These are phyloP conservation scores for Monosporascus sp. DNA, from an alignment of 2,329 filamentous ascomycete genomes.

Conservation along the genomic window DNA sequence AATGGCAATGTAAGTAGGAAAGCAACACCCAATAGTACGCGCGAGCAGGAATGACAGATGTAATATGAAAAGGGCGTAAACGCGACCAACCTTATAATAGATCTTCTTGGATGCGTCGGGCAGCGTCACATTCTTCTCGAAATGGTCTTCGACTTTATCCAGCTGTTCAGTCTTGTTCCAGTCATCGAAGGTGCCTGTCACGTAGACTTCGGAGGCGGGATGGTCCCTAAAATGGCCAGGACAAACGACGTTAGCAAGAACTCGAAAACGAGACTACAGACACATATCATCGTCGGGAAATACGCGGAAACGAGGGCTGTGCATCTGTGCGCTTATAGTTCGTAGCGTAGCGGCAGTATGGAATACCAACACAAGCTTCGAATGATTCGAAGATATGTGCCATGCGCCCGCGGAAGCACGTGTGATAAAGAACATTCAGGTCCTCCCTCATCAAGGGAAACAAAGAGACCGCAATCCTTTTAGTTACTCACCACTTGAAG, in stretches of 20 bases:
- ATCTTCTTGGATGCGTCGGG: constrained; percentile 65
- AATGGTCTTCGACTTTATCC: constrained; percentile 65
- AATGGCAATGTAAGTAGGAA: background rate
- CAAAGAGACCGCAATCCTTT: background rate
- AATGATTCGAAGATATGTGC: background rate
- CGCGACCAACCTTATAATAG: constrained; percentile 78
- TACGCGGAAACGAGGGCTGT: too few species aligned
- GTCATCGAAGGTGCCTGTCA: constrained; percentile 92
- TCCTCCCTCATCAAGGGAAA: background rate
- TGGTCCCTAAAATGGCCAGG: constrained; percentile 60
- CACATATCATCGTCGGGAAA: too few species aligned
- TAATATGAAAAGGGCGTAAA: constrained; percentile 4
- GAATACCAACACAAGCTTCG: too few species aligned
- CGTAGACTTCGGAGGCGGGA: constrained; percentile 79
- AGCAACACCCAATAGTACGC: background rate
- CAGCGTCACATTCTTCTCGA: constrained; percentile 76
- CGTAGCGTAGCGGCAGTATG: too few species aligned
- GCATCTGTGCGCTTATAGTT: too few species aligned
- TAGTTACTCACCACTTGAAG: constrained; percentile 60
- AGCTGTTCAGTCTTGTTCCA: constrained; percentile 86
- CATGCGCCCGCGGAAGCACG: background rate
- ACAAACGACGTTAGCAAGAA: constrained; percentile 8
- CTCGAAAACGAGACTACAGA: constrained; percentile 9
- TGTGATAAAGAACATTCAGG: background rate
- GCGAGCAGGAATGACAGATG: background rate